A percentile compares a stretch with the other conserved stretches of the same genome.
phyloP scores from a whole-genome alignment of 331 rosid species.

The Cydonia oblonga region DNA sequence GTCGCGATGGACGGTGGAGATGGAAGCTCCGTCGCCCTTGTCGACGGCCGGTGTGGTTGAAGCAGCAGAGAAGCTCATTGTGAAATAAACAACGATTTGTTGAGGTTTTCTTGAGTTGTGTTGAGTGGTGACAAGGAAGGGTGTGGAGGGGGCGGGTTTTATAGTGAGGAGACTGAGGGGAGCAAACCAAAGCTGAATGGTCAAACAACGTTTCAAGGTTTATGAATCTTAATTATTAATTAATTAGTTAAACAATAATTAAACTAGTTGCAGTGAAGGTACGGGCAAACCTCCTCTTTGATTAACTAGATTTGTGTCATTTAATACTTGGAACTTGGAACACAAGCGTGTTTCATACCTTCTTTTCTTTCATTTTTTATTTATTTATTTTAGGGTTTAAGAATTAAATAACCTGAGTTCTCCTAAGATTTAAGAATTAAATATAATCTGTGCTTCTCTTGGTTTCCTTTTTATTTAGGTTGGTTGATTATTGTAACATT shows the following conservation, averaged over 20 bases:
- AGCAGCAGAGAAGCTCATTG: conserved; percentile 11
- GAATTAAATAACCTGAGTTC: no score
- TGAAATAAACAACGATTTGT: no score
- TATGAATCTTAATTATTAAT: no score
- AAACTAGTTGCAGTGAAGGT: neutral
- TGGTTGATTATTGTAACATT: no score
- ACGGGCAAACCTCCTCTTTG: conserved; percentile 3
- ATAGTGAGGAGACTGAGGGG: no score
- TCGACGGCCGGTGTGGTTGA: neutral
- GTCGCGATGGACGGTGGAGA: conserved; percentile 44
- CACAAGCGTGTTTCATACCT: conserved; percentile 3
- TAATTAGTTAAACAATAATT: neutral
- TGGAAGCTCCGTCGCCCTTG: conserved; percentile 11
- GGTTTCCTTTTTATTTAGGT: no score
- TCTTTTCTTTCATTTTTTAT: no score
- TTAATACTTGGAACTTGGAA: neutral
- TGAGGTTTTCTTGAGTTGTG: no score
- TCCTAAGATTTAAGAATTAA: no score
- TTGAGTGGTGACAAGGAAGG: neutral
- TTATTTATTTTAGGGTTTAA: no score
- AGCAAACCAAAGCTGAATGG: neutral
- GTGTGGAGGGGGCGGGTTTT: neutral
- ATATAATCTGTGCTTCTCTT: no score
- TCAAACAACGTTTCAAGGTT: neutral
- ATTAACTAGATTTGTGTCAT: neutral